phyloP scores from a whole-genome alignment of 1,139 yeast genomes.

The Debaryomyces nepalensis region DNA sequence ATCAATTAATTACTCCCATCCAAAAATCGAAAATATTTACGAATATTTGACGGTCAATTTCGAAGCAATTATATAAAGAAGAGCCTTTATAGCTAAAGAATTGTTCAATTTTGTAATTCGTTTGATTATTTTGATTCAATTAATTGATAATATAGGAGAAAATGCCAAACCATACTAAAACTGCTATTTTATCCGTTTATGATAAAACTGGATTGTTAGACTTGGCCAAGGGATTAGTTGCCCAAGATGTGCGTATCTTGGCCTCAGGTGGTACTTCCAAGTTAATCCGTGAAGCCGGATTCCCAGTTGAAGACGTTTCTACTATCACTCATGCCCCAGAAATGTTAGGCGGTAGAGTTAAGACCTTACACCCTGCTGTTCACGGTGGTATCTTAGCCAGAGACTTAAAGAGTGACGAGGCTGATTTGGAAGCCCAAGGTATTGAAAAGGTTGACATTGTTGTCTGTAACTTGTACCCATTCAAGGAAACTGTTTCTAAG shows the following conservation, averaged over 20 bases:
- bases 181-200: constrained; percentile 95
- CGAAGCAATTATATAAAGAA: not conserved
- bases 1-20: constrained; percentile 11
- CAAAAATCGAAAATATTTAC: not conserved
- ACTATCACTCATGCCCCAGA: constrained; percentile 97
- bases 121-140: constrained; percentile 4
- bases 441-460: constrained; percentile 96
- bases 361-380: constrained; percentile 97
- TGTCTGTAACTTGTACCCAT: constrained; percentile 96
- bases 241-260: constrained; percentile 84
- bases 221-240: constrained; percentile 90
- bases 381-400: constrained; percentile 98
- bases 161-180: constrained; percentile 58
- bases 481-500: constrained; percentile 95
- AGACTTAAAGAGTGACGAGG: constrained; percentile 85
- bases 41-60: constrained; percentile 10
- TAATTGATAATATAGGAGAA: constrained; percentile 12
- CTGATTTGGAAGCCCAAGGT: constrained; percentile 83
- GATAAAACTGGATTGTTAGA: constrained; percentile 96
- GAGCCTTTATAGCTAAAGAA: not conserved
- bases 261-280: constrained; percentile 98
- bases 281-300: constrained; percentile 94
- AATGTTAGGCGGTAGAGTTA: constrained; percentile 98
- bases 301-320: constrained; percentile 95
- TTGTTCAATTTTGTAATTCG: not conserved